Base-by-base conservation (phyloP, 495 filamentous ascomycete genomes). In the Collariella sp. region DNA sequence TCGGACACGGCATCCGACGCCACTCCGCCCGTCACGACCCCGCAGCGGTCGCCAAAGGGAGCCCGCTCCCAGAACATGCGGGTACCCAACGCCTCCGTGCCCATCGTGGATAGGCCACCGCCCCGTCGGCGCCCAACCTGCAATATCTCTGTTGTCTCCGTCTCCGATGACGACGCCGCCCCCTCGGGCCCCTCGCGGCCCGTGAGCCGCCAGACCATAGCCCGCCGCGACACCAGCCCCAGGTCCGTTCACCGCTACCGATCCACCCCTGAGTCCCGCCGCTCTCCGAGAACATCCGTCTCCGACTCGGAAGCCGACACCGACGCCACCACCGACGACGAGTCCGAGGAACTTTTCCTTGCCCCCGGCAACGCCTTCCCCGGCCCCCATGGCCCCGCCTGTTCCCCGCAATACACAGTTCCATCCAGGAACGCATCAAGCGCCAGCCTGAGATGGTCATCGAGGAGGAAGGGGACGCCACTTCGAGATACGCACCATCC, bases 261-360 rank as follows among this genome's bases (percentile, higher is more conserved):
- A 12, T 74, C 69, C 11, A 69, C 66, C 39, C 71, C 66, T 23
- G 71, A 63, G 15, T 76, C 70, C 41, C 68, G 61, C 41, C 64
- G 63, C 41, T 70, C 68, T 3, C 65, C 66, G 29, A 66, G 59
- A 50, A 68, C 67, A 44, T 72, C 72, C 3, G 62, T 64, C n/a
- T 65, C 62, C 46, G 69, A 72, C 34, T 66, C 70, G 7, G 71
- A 74, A 29, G 52, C 63, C 54, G 71, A 74, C 26, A 67, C 65
- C 22, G 67, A 67, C 16, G 65, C 65, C 16, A 67, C 72, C 20
- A 51, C 56, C 19, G 70, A 66, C 42, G 70, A 67, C 15, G 60
- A 65, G 5, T 31, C 26, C 19, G 71, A 73, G 13, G 67, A 70
- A 23, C 62, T 33, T 56, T 56, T 31, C 49, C 46, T 12, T 41